Base-by-base conservation (phyloP, 805 yeast genomes). In the Kuraishia piskuri region DNA sequence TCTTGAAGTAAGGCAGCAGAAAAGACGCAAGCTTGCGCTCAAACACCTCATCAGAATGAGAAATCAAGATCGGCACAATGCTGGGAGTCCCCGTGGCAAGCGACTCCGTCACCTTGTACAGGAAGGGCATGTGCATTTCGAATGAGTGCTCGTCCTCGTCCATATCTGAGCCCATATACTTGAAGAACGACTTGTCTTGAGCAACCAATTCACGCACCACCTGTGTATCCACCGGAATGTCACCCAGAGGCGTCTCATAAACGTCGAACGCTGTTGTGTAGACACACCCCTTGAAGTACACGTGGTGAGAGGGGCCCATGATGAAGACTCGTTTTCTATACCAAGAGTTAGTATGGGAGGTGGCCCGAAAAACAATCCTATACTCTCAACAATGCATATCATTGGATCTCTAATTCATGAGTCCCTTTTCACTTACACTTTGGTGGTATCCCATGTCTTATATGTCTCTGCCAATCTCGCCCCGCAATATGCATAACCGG, bases 261-360 rank as follows among this genome's bases (percentile, higher is more conserved):
- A 56, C 58, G 14, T 71, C 73, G 63, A 74, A 90, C 1, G 66
- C 67, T 1, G 87, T 75, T 1, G 84, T 60, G 54, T 80, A 68
- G 0, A 80, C 86, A 24, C 75, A 73, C 24, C 85, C 84, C 54
- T 73, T 73, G 70, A 87, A 89, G 64, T 86, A 91, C 8, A 87
- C 84, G 66, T 88, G 96, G 65, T 94, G 99, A 0, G 96, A 87
- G 0, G 99, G 99, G 0, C 98, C 97, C 64, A 94, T 65, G 1
- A 94, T 72, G 59, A 94, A 88, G 1, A 94, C 79, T 20, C 92
- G 73, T 58, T 81, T 76, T 20, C 77, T 71, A 24, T 46, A 6
- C 47, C 21, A 19, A 23, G 47, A n/a, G 20, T 37, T 52, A 20
- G 51, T 56, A 50, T 48, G 46, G n/a, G 37, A 44, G 22, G 7